phyloP scores from a whole-genome alignment of 768 basidiomycete genomes.

The Mycena alexandri region DNA sequence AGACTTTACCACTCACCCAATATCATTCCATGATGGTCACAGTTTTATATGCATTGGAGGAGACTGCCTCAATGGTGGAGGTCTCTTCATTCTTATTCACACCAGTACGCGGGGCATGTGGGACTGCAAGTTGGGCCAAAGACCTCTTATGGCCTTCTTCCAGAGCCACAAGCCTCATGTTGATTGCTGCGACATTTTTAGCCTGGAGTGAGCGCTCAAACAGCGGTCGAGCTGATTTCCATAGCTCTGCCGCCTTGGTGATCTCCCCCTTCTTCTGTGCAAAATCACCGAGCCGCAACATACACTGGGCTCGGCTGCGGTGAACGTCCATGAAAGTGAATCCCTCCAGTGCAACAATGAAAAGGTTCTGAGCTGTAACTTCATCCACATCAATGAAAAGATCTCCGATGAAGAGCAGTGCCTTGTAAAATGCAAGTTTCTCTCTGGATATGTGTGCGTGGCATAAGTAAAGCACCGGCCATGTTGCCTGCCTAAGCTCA shows the following conservation, averaged over 20 bases:
- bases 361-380: background rate
- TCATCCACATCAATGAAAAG: background rate
- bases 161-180: background rate
- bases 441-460: background rate
- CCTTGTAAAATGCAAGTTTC: background rate
- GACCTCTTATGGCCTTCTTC: background rate
- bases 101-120: too few species aligned
- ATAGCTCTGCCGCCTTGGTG: background rate
- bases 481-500: background rate
- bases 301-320: background rate
- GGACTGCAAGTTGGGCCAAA: too few species aligned
- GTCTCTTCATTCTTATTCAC: too few species aligned
- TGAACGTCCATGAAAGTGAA: conserved; percentile 2
- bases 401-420: background rate
- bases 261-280: background rate
- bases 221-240: background rate
- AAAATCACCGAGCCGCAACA: background rate
- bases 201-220: conserved; percentile 2
- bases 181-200: background rate
- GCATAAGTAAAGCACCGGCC: background rate
- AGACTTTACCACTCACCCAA: too few species aligned
- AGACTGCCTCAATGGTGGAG: too few species aligned
- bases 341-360: background rate
- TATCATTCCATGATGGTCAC: too few species aligned
- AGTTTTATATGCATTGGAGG: too few species aligned